phyloP scores from a whole-genome alignment of 1,139 yeast genomes.

The Sugiyamaella castrensis region DNA sequence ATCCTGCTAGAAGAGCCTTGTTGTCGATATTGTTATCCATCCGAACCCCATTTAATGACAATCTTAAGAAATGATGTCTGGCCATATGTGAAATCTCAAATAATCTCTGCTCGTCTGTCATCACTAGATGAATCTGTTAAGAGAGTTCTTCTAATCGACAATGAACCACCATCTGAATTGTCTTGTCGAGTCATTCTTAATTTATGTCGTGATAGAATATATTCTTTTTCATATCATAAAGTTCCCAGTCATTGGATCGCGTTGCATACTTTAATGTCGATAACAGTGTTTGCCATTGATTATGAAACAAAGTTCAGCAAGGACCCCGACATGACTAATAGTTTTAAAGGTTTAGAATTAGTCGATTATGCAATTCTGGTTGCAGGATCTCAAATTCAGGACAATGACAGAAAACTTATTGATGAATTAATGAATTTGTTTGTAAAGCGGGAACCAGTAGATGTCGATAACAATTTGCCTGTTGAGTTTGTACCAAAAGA shows the following conservation, averaged over 20 bases:
- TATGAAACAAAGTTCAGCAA: too few relatives aligned
- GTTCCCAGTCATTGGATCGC: slow-evolving; percentile 13
- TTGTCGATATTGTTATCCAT: background rate
- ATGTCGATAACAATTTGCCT: too few relatives aligned
- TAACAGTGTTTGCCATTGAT: background rate
- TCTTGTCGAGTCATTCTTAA: background rate
- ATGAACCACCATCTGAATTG: background rate
- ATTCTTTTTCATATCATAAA: slow-evolving; percentile 4
- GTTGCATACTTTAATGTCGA: slow-evolving; percentile 12
- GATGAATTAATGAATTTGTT: slow-evolving; percentile 5
- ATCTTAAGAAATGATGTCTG: background rate
- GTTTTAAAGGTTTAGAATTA: background rate
- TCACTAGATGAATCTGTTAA: background rate
- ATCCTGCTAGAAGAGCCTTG: too few relatives aligned
- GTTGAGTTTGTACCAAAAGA: too few relatives aligned
- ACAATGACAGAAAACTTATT: slow-evolving; percentile 10
- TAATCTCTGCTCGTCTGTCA: background rate
- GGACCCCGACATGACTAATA: background rate
- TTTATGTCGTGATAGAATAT: background rate
- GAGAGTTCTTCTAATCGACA: too few relatives aligned
- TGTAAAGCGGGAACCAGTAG: background rate
- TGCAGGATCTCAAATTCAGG: slow-evolving; percentile 13
- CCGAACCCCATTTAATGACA: too few relatives aligned
- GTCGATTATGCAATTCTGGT: slow-evolving; percentile 16
- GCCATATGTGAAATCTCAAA: background rate